Base-by-base conservation (phyloP, 2,329 filamentous ascomycete genomes). In the Nigrospora osmanthi region DNA sequence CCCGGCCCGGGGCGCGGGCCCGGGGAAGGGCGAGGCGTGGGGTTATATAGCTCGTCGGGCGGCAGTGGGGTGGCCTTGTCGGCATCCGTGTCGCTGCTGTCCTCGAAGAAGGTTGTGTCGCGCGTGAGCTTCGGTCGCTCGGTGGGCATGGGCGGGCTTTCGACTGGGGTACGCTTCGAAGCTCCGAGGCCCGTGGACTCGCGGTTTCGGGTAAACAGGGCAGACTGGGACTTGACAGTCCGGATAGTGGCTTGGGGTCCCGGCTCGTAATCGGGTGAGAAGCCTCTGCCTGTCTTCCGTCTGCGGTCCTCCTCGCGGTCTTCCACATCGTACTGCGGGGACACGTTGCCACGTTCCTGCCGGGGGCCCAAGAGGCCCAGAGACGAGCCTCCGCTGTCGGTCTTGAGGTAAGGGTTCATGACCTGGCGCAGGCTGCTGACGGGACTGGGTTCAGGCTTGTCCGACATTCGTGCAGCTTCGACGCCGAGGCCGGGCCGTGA, bases 341-440 rank as follows among this genome's bases (percentile, higher is more conserved):
- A 48, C 14, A 47, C 43, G 13, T 32, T 35, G 14, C 42, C 45
- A 16, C 49, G 51, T 35, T 67, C 54, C n/a, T 49, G 51, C 11
- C 43, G 49, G 3, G 53, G 48, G 35, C 54, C 46, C 16, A 52
- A 39, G 14, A 50, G 45, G 4, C 49, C 52, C 15, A 43, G 44
- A 11, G 52, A 53, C 9, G 50, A 43, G 34, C 46, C 34, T 28
- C 53, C 42, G 15, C 47, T 47, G 38, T 47, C 50, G 17, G 44
- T 49, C 47, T 54, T 58, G 16, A 95, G 68, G 61, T 89, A 96
- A 7, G 87, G 89, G 64, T 85, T 86, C 89, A 95, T 95, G 43
- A 87, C 86, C 65, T 87, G 80, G 48, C 87, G 80, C 53, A 95
- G 70, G 64, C 89, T 95, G 61, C 86, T 93, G 34, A 85, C 79